Conservation (phyloP, 768 basidiomycete genomes). For the Russula ochroleuca region DNA sequence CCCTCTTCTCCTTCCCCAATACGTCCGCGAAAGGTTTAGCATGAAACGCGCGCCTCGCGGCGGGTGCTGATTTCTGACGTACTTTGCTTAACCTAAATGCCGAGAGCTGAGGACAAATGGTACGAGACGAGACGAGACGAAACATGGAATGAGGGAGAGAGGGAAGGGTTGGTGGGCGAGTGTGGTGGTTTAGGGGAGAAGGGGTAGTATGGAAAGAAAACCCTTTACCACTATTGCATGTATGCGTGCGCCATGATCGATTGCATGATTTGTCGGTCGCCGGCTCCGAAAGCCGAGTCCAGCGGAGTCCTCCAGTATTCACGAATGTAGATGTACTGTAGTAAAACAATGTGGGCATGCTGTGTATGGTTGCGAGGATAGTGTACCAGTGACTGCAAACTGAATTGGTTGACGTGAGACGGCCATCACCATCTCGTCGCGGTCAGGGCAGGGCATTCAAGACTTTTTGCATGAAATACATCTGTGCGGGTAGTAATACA, state of each 20-base stretch:
- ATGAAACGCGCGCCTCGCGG: background rate
- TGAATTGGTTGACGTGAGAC: too few relatives aligned
- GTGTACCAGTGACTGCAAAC: too few relatives aligned
- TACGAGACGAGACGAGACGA: background rate
- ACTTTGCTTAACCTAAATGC: background rate
- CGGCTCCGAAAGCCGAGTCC: background rate
- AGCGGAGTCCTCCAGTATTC: too few relatives aligned
- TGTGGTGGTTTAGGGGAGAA: slow-evolving; percentile 13
- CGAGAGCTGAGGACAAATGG: background rate
- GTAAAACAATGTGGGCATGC: too few relatives aligned
- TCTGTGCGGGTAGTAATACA: background rate
- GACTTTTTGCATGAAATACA: slow-evolving; percentile 4
- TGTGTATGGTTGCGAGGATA: too few relatives aligned
- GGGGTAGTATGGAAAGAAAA: background rate
- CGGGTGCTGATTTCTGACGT: background rate
- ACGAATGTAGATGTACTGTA: too few relatives aligned
- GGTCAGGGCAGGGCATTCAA: background rate
- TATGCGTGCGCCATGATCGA: background rate
- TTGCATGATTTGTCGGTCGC: background rate
- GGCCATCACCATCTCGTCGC: background rate
- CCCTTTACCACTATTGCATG: background rate
- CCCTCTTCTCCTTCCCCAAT: too few relatives aligned
- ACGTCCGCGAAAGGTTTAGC: too few relatives aligned
- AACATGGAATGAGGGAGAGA: background rate
- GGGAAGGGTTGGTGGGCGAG: too few relatives aligned